Evolutionary conservation across 2,329 filamentous ascomycete species (phyloP).

Genomic region (Apiospora aurea): DNA sequence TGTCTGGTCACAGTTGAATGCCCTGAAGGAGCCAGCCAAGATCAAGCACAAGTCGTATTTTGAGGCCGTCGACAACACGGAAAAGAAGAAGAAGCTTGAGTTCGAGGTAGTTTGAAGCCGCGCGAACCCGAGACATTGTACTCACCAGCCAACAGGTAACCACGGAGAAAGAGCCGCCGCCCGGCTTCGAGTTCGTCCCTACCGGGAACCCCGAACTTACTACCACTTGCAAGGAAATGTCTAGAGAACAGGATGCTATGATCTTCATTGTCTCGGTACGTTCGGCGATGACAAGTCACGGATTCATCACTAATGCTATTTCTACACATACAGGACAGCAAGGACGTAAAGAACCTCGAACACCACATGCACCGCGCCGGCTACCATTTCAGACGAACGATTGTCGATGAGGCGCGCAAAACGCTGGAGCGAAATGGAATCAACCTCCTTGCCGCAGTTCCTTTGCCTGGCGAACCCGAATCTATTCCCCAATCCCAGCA

Average conservation of each 20-base stretch:
- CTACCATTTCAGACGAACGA: conserved; percentile 65
- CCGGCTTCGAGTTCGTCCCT: conserved; percentile 69
- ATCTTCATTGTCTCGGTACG: conserved; percentile 72
- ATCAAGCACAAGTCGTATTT: conserved; percentile 68
- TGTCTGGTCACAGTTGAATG: conserved; percentile 41
- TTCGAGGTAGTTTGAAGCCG: conserved; percentile 56
- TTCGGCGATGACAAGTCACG: conserved; percentile 23
- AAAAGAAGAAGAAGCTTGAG: conserved; percentile 71
- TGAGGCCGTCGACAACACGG: conserved; percentile 69
- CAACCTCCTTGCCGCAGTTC: conserved; percentile 36
- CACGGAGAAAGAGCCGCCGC: conserved; percentile 58
- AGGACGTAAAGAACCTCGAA: conserved; percentile 48
- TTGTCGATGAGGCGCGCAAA: conserved; percentile 62
- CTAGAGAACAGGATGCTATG: conserved; percentile 66
- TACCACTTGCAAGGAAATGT: conserved; percentile 68
- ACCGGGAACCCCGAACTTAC: conserved; percentile 68
- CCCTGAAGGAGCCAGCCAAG: conserved; percentile 47
- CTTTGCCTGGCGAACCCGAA: conserved; percentile 52
- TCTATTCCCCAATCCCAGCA: conserved; percentile 65
- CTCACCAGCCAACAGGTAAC: conserved; percentile 55
- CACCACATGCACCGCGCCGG: conserved; percentile 66
- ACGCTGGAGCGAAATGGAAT: conserved; percentile 35
- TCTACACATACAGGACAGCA: conserved; percentile 39
- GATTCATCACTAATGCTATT: neutral
- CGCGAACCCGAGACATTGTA: conserved; percentile 26